These are phyloP conservation scores for Rhizoctonia solani DNA, from an alignment of 1,284 basidiomycete species.

Conservation along the genomic window DNA sequence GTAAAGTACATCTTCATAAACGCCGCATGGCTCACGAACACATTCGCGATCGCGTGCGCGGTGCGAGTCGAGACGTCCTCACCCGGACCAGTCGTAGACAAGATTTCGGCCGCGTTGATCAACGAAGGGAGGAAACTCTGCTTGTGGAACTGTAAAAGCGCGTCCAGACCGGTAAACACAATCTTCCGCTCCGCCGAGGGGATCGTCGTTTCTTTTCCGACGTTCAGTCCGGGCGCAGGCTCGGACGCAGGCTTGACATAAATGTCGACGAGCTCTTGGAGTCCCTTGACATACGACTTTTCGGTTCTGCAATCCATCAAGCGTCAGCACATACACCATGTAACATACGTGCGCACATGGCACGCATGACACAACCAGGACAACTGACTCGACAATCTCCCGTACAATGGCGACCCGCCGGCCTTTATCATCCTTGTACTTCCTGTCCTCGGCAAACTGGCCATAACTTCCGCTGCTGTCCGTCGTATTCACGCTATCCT, in stretches of 20 bases:
- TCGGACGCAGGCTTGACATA: slow-evolving; percentile 88
- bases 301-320: slow-evolving; percentile 70
- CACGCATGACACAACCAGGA: slow-evolving; percentile 14
- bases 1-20: slow-evolving; percentile 98
- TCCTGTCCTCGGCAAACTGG: slow-evolving; percentile 62
- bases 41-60: slow-evolving; percentile 83
- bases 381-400: slow-evolving; percentile 82
- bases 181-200: slow-evolving; percentile 86
- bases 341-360: too few species aligned
- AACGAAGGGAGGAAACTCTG: slow-evolving; percentile 90
- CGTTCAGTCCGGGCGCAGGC: slow-evolving; percentile 54
- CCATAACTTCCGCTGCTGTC: slow-evolving; percentile 39
- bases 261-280: slow-evolving; percentile 92
- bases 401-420: slow-evolving; percentile 79
- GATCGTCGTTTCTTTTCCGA: slow-evolving; percentile 82
- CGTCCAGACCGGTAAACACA: slow-evolving; percentile 91
- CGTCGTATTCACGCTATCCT: slow-evolving; percentile 36
- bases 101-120: slow-evolving; percentile 70
- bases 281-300: slow-evolving; percentile 89
- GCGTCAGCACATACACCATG: slow-evolving; percentile 21
- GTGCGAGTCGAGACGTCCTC: slow-evolving; percentile 74
- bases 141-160: slow-evolving; percentile 88
- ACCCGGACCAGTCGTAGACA: slow-evolving; percentile 64
- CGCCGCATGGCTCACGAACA: slow-evolving; percentile 89
- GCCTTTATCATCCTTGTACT: slow-evolving; percentile 84